These are phyloP conservation scores for Trichoderma hamatum DNA, from an alignment of 2,329 filamentous ascomycete species.

Conservation along the genomic window DNA sequence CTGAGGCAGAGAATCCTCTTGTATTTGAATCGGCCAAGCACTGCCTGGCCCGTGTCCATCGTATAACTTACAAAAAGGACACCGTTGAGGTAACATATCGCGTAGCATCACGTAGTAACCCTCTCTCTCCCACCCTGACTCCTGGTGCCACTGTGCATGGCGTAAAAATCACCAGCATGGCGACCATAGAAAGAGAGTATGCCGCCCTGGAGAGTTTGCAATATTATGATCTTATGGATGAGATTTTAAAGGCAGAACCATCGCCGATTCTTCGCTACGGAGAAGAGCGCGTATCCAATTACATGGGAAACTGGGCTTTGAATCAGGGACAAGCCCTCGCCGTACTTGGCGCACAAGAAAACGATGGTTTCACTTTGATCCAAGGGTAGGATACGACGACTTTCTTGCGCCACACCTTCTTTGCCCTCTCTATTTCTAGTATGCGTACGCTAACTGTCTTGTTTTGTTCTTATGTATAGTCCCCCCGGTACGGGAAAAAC, in stretches of 20 bases:
- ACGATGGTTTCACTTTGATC: slow-evolving; percentile 95
- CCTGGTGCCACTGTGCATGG: slow-evolving; percentile 72
- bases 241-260: slow-evolving; percentile 86
- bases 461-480: slow-evolving; percentile 45
- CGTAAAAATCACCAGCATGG: slow-evolving; percentile 88
- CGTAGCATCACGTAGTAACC: slow-evolving; percentile 68
- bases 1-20: slow-evolving; percentile 72
- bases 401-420: background rate
- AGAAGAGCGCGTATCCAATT: slow-evolving; percentile 68
- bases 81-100: slow-evolving; percentile 84
- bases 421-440: background rate
- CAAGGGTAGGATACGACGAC: slow-evolving; percentile 66
- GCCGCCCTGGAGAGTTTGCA: slow-evolving; percentile 87
- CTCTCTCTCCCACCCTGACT: slow-evolving; percentile 64
- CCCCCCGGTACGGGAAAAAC: slow-evolving; percentile 97
- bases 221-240: slow-evolving; percentile 94
- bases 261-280: slow-evolving; percentile 84
- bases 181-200: slow-evolving; percentile 92
- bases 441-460: background rate
- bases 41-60: slow-evolving; percentile 83
- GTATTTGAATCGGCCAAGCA: slow-evolving; percentile 67
- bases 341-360: slow-evolving; percentile 88
- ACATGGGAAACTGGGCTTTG: slow-evolving; percentile 77
- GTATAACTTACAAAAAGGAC: slow-evolving; percentile 78
- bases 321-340: slow-evolving; percentile 90